These are phyloP conservation scores for Stagonosporopsis rhizophila DNA, from an alignment of 2,329 filamentous ascomycete species.

Conservation along the genomic window DNA sequence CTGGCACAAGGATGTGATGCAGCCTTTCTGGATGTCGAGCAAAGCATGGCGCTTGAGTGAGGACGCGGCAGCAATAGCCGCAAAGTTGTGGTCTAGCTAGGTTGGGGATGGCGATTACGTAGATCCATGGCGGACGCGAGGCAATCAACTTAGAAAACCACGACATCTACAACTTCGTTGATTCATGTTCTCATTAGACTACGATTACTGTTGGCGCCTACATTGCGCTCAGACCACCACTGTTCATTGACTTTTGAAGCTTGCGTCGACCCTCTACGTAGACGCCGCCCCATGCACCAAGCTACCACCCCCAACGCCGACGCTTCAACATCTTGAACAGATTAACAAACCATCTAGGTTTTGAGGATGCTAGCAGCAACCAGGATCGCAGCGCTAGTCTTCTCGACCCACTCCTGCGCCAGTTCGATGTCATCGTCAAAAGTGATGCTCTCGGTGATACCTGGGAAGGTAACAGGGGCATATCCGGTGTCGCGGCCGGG, in stretches of 20 bases:
- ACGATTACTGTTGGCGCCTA: conserved; percentile 9
- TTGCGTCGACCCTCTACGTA: conserved; percentile 4
- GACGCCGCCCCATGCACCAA: conserved; percentile 1
- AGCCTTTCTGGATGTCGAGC: conserved; percentile 1
- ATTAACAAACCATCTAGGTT: neutral
- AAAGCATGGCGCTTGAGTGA: conserved; percentile 1
- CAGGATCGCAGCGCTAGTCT: conserved; percentile 43
- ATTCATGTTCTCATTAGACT: conserved; percentile 12
- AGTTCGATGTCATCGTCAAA: conserved; percentile 39
- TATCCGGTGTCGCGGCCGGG: conserved; percentile 54
- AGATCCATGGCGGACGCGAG: conserved; percentile 9
- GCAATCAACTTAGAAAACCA: neutral
- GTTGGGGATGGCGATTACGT: conserved; percentile 11
- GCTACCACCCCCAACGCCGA: conserved; percentile 3
- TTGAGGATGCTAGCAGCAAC: conserved; percentile 46
- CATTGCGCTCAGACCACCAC: neutral
- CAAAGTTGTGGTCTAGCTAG: conserved; percentile 3
- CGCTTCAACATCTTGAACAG: neutral
- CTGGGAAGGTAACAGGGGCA: conserved; percentile 49
- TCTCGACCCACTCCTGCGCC: conserved; percentile 46
- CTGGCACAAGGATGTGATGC: conserved; percentile 1
- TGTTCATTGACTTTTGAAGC: neutral
- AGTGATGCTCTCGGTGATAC: conserved; percentile 48
- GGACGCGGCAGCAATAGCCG: conserved; percentile 10
- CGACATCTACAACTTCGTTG: neutral